Base-by-base conservation (phyloP, 768 basidiomycete genomes). In the Fomitopsis serialis region DNA sequence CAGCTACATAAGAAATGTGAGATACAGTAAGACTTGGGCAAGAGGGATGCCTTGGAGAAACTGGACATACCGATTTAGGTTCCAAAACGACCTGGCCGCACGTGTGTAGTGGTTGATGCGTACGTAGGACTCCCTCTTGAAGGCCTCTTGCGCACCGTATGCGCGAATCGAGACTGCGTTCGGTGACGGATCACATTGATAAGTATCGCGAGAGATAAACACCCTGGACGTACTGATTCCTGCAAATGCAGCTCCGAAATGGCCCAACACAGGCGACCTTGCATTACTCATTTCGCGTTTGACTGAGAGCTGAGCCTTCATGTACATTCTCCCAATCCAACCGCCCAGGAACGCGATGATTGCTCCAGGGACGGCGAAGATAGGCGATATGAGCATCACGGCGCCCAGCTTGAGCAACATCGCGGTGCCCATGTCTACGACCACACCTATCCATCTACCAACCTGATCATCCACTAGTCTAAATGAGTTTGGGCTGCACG, bases 221-320 rank as follows among this genome's bases (percentile, higher is more conserved):
- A 10, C 10, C 32, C 55, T 29, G 13, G 29, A 50, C 70, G 48
- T 52, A 76, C 75, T 66, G 19, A 80, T 58, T 22, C 82, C 82
- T 21, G 75, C 63, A 35, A 82, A 74, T 0, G 79, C 77, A 22
- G 81, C 79, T 11, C 76, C 74, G 59, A 83, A 78, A 56, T 79
- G 76, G 25, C 74, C 75, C 55, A 78, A 70, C 2, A 81, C 72
- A 0, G 80, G 80, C 13, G 76, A 71, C 49, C 75, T 72, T 3
- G 74, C 72, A 53, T 77, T 78, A 47, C 74, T 78, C 78, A 78
- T 77, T 62, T 81, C 78, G 15, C 81, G 71, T 66, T 83, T 83
- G 56, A 82, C 75, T 3, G 77, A 73, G 15, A 82, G 70, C 60
- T 84, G 82, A 3, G 78, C 77, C 57, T 75, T 74, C 61, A 83